These are phyloP conservation scores for sweet orange (Citrus sinensis) DNA, from an alignment of 345 rosid genomes.

Conservation along the genomic window DNA sequence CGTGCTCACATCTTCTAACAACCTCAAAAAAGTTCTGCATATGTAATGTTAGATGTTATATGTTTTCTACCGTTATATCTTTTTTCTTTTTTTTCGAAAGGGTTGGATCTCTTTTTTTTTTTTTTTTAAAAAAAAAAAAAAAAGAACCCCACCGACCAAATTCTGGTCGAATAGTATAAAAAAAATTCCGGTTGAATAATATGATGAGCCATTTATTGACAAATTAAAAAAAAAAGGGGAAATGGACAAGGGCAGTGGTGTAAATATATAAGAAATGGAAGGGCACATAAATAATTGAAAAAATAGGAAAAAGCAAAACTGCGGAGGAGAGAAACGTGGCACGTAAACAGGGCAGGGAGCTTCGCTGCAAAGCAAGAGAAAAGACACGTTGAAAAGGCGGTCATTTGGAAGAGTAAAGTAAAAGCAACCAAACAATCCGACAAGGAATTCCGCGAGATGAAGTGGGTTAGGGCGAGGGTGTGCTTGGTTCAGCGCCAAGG, in stretches of 20 bases:
- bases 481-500: neutral
- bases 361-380: constrained; percentile 6
- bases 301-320: neutral
- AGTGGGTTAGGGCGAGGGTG: neutral
- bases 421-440: constrained; percentile 16
- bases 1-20: neutral
- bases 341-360: neutral
- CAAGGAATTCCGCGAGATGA: constrained; percentile 13
- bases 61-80: no score
- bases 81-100: accelerated
- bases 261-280: neutral
- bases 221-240: neutral
- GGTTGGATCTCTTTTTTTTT: neutral
- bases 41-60: neutral
- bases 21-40: no score
- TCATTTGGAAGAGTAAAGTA: neutral
- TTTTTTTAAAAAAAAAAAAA: no score
- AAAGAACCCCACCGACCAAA: neutral
- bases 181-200: neutral
- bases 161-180: no score
- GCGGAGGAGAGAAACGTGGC: constrained; percentile 3
- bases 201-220: neutral
- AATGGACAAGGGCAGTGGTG: neutral
- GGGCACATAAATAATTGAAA: neutral
- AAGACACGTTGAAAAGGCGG: constrained; percentile 18